phyloP scores from a whole-genome alignment of 106 monocot species.

The Dactylorhiza incarnata region DNA sequence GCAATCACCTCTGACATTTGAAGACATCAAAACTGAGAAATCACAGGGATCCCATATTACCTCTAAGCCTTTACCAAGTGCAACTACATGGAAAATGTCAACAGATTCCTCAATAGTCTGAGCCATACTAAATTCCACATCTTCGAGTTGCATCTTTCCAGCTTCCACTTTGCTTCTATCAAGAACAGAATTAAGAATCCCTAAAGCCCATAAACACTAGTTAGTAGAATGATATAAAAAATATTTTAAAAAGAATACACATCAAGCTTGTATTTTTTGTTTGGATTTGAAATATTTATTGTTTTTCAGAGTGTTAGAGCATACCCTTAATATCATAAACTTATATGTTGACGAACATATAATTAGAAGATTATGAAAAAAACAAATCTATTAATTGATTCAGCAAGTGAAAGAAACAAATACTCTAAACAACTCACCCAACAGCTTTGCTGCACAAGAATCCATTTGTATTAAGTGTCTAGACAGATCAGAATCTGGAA shows the following conservation, averaged over 20 bases:
- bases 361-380: background rate
- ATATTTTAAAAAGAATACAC: background rate
- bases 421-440: slow-evolving; percentile 26
- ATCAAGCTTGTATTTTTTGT: background rate
- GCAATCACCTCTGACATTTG: slow-evolving; percentile 62
- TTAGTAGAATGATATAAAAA: background rate
- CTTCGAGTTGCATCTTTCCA: slow-evolving; percentile 83
- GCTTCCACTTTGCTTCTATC: slow-evolving; percentile 86
- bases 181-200: slow-evolving; percentile 79
- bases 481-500: slow-evolving; percentile 21
- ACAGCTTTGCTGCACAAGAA: slow-evolving; percentile 46
- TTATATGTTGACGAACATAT: background rate
- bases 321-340: background rate
- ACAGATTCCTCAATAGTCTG: slow-evolving; percentile 70
- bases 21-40: slow-evolving; percentile 43
- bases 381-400: background rate
- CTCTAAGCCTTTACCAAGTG: slow-evolving; percentile 61
- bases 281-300: background rate
- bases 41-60: slow-evolving; percentile 98
- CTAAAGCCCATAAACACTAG: slow-evolving; percentile 20
- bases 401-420: background rate
- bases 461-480: slow-evolving; percentile 55
- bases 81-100: slow-evolving; percentile 59
- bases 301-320: background rate
- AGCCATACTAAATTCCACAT: slow-evolving; percentile 69